These are phyloP conservation scores for Claviceps digitariae DNA, from an alignment of 2,329 filamentous ascomycete species.

Conservation along the genomic window DNA sequence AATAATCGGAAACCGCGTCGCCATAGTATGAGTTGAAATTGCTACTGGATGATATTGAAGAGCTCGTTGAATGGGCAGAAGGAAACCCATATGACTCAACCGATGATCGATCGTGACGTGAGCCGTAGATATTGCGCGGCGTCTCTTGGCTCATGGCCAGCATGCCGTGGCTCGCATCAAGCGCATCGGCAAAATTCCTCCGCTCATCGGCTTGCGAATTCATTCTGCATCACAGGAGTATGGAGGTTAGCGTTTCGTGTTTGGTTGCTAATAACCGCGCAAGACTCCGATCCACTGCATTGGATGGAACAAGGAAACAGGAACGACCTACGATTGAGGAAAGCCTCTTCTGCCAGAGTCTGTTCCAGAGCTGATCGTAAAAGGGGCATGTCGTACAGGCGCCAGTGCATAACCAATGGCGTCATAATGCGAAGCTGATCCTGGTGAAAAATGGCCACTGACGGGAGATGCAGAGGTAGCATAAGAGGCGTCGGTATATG, in stretches of 20 bases:
- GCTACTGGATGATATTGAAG: conserved; percentile 75
- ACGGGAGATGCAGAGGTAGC: conserved; percentile 55
- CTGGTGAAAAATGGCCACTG: conserved; percentile 47
- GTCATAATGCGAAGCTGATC: conserved; percentile 57
- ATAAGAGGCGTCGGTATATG: conserved; percentile 58
- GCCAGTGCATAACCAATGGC: conserved; percentile 61
- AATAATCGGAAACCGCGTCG: conserved; percentile 85
- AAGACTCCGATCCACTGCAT: background rate
- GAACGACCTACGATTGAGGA: conserved; percentile 56
- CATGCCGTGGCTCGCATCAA: conserved; percentile 91
- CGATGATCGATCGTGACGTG: conserved; percentile 53
- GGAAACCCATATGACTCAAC: conserved; percentile 88
- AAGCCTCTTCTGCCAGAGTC: conserved; percentile 56
- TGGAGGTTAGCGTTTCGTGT: background rate
- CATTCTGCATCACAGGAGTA: conserved; percentile 18
- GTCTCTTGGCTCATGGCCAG: conserved; percentile 93
- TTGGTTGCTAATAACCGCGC: too few relatives aligned
- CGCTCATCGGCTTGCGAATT: conserved; percentile 40
- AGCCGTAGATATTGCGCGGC: conserved; percentile 76
- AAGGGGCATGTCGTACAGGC: conserved; percentile 42
- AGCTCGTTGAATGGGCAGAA: conserved; percentile 68
- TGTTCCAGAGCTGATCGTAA: conserved; percentile 42
- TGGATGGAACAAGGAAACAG: background rate
- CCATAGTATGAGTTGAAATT: conserved; percentile 76
- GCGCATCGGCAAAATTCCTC: conserved; percentile 70